Evolutionary conservation across 148 eudicot species (phyloP), one percentile per base, ranked within the genome.

Genomic region (Salicornia ramosissima): DNA sequence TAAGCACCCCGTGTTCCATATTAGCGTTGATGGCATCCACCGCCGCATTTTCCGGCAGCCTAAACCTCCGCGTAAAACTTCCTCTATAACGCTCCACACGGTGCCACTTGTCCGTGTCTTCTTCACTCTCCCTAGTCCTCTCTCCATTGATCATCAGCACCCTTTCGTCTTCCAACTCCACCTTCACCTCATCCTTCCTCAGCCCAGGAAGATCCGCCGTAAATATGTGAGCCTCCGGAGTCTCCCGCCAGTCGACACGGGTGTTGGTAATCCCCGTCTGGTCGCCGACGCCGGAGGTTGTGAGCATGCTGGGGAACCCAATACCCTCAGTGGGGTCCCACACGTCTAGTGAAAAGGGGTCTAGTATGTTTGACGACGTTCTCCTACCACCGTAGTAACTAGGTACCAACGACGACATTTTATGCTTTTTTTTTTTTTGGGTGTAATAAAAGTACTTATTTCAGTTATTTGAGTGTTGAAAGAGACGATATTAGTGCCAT

Each of bases 181-280:
- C 85, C 43, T 79, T 79, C n/a, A 82, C 82, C 66, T 82, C 85
- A 34, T 78, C 85, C 46, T 82, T 82, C 72, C 76, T 82, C 28
- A 82, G 1, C 49, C 85, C 85, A 7, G 85, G 82, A 2, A 82
- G 52, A 28, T 82, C 82, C 10, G 82, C 85, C 78, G 75, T 78
- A 61, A 82, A 72, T 10, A 78, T 70, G 70, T 82, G 85, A 0
- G 77, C 75, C 25, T 75, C 81, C 1, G 80, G 78, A 0, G 82
- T 82, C 75, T 82, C 85, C 71, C 68, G 58, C 85, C 82, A 82
- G 80, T 82, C 85, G 0, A 82, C 72, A 24, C 58, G 56, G 5
- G 72, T 55, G 65, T 65, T 78, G 8, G 74, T 72, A 6, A 78
- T 62, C 1, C 67, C 51, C 0, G 69, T 43, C 5, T 45, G 39